Evolutionary conservation across 2,329 filamentous ascomycete genomes (phyloP), one percentile per base, ranked within the genome.

Genomic region (Coccinonectria pachysandricola): DNA sequence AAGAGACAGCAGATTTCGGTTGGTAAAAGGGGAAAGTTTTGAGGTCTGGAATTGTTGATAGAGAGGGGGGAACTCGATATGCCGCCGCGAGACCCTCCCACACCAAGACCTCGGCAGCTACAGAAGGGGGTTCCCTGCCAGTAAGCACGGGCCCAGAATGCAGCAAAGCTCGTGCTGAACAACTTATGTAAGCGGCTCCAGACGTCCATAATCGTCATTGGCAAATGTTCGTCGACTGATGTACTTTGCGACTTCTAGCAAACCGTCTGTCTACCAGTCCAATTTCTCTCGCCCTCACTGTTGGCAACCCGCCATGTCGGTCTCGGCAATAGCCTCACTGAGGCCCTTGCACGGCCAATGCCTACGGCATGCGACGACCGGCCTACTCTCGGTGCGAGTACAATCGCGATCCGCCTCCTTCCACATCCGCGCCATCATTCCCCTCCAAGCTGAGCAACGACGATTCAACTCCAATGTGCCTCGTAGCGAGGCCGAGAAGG

Each of bases 351-450:
- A 36, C 8, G 37, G 43, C 15, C 44, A 32, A 31, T 57, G 52
- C 21, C 33, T 51, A 22, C 46, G 43, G 19, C 38, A 42, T 33
- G 36, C 46, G 12, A 34, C 42, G 20, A 37, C 45, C 6, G 50
- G 49, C 22, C 26, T 57, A 18, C 38, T 56, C 13, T 52, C 49
- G 9, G 33, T 57, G 17, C 52, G 44, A n/a, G 29, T 56, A 19
- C 35, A 35, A 21, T 49, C 53, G 19, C 45, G 36, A 18, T 37
- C 40, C 12, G 37, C 49, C 13, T 43, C 33, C 12, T 23, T 52
- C 26, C 39, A 42, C 32, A 26, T 57, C 16, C 46, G 42, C 20
- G 47, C 48, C 29, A 35, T 54, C 24, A 37, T 54, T 19, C 31
- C 41, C 12, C 37, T 56, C 26, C 40, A 30, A 13, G 39, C 40